phyloP scores from a whole-genome alignment of 139 green algal genomes.

The Closterium sp. region DNA sequence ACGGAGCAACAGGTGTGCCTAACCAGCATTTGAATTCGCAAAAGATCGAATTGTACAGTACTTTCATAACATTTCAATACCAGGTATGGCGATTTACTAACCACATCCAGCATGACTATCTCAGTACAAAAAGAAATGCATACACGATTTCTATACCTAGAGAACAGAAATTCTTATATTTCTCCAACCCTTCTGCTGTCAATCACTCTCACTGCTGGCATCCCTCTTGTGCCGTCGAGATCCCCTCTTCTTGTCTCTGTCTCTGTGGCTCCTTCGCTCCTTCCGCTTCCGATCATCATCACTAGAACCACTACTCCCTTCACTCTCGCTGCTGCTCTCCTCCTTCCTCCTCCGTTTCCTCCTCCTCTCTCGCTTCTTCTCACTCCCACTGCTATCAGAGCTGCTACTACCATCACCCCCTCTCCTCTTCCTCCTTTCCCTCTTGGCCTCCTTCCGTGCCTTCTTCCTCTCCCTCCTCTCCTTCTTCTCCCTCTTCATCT shows the following conservation, averaged over 20 bases:
- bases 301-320: not conserved
- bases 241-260: not conserved
- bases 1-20: not conserved
- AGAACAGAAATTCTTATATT: not conserved
- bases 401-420: not conserved
- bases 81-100: not conserved
- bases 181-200: not conserved
- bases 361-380: conserved; percentile 7
- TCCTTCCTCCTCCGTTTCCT: conserved; percentile 23
- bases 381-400: not conserved
- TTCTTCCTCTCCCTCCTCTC: conserved; percentile 16
- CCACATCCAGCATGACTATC: not conserved
- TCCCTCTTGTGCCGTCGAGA: not conserved
- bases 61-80: too few species aligned
- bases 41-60: not conserved
- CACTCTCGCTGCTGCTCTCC: not conserved
- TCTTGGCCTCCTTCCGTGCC: conserved; percentile 2
- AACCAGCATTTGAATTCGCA: not conserved
- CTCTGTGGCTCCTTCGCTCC: not conserved
- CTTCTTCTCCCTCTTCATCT: conserved; percentile 13
- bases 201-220: not conserved
- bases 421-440: conserved; percentile 20
- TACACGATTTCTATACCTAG: not conserved
- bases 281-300: not conserved
- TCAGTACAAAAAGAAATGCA: not conserved